Evolutionary conservation across 1,284 basidiomycete genomes (phyloP), one percentile per base, ranked within the genome.

Genomic region (Trichosporon sp.): DNA sequence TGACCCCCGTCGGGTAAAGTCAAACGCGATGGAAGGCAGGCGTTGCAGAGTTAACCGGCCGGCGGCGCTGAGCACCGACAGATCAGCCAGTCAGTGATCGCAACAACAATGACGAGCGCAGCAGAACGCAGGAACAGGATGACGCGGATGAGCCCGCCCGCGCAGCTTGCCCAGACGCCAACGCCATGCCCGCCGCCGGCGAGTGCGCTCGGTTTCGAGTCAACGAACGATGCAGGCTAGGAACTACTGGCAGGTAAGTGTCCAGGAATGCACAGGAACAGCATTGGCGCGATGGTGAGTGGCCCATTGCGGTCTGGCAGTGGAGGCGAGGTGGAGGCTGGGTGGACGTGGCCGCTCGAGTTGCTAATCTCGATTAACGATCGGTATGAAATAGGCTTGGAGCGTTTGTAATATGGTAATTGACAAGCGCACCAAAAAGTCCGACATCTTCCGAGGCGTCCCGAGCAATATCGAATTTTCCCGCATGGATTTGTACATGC

Each of bases 401-500:
- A 35, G 31, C 14, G 59, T 63, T 32, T 63, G 31, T 35, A 32
- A 35, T 63, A 11, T 32, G 32, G 31, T 35, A 37, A 63, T 63
- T 63, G 31, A 63, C 32, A 35, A 63, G 59, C 16, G 59, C 31
- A 8, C 54, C 5, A 63, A 63, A 61, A 63, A 63, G 59, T 63
- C 59, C 59, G 59, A 63, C 59, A 63, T 63, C 59, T 63, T n/a
- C 59, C 59, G 59, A 63, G 31, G 59, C 59, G 32, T 63, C 59
- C 59, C 59, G 59, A 63, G 31, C 31, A 35, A 63, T 63, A 63
- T 63, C 59, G 59, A 63, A 63, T 63, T 63, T 63, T 63, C 59
- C 59, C 59, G 59, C 59, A 63, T 63, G 59, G 59, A 63, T 63
- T 63, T 63, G 59, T 63, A 63, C 59, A 63, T 37, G 59, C 59